Conservation (phyloP, 2,329 filamentous ascomycete species). For the Xylariaceae sp. region DNA sequence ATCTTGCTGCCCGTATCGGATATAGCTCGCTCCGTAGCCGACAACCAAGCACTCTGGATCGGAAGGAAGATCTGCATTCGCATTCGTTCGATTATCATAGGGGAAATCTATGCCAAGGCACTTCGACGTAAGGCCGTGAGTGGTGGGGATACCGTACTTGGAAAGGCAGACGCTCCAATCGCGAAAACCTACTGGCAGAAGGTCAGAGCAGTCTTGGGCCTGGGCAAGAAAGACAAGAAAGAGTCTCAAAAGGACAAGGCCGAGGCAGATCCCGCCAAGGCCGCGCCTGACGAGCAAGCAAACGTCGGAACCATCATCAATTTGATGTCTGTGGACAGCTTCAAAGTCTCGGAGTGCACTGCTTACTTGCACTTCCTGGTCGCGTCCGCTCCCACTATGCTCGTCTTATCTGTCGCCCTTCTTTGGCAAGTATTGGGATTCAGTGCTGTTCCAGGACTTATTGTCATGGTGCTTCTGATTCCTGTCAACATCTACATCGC, state of each 20-base stretch:
- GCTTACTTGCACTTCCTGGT: slow-evolving; percentile 96
- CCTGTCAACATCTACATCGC: slow-evolving; percentile 90
- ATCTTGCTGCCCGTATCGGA: slow-evolving; percentile 84
- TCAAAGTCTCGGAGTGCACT: slow-evolving; percentile 94
- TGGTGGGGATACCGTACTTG: slow-evolving; percentile 69
- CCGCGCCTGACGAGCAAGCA: slow-evolving; percentile 65
- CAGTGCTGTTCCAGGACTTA: slow-evolving; percentile 89
- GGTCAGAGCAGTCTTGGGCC: slow-evolving; percentile 56
- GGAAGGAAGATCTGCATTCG: slow-evolving; percentile 93
- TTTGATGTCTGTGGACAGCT: slow-evolving; percentile 98
- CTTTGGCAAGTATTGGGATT: slow-evolving; percentile 88
- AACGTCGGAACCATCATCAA: slow-evolving; percentile 99
- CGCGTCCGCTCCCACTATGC: slow-evolving; percentile 84
- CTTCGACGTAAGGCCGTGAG: slow-evolving; percentile 86
- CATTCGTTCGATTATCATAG: slow-evolving; percentile 89
- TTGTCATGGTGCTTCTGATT: slow-evolving; percentile 83
- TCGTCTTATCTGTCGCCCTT: slow-evolving; percentile 74
- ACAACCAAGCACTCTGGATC: slow-evolving; percentile 87
- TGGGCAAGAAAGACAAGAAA: slow-evolving; percentile 56
- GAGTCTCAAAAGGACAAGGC: slow-evolving; percentile 34
- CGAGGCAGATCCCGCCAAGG: slow-evolving; percentile 34
- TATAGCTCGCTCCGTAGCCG: slow-evolving; percentile 74
- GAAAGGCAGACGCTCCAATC: slow-evolving; percentile 48
- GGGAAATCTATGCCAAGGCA: slow-evolving; percentile 95
- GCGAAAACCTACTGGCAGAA: slow-evolving; percentile 43